Evolutionary conservation across 495 filamentous ascomycete genomes (phyloP).

Genomic region (Annulohypoxylon moriforme): DNA sequence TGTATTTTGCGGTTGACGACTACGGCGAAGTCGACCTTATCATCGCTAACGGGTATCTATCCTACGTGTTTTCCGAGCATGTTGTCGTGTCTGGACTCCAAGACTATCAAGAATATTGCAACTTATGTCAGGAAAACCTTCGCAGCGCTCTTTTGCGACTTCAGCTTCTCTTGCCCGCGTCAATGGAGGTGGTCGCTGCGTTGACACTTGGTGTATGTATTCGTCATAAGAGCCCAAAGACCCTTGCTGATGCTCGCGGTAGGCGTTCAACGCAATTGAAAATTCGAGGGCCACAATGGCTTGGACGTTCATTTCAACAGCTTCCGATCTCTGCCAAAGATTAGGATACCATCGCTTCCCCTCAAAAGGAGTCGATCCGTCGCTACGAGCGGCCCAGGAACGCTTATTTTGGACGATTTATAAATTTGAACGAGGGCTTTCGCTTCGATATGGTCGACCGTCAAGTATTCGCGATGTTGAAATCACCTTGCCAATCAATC

Average conservation of each 20-base stretch:
- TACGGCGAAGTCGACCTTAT: conserved; percentile 8
- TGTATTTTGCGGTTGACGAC: conserved; percentile 12
- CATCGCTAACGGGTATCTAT: conserved; percentile 15
- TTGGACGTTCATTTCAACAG: conserved; percentile 11
- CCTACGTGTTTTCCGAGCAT: conserved; percentile 9
- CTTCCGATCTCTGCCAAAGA: conserved; percentile 13
- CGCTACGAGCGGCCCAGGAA: conserved; percentile 7
- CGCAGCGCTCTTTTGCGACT: conserved; percentile 1
- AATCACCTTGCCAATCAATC: conserved; percentile 1
- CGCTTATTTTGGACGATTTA: conserved; percentile 12
- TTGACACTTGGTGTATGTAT: conserved; percentile 12
- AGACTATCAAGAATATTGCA: conserved; percentile 11
- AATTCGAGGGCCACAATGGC: conserved; percentile 2
- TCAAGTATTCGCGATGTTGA: conserved; percentile 9
- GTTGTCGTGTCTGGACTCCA: conserved; percentile 6
- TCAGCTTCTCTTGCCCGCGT: conserved; percentile 10
- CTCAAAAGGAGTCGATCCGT: neutral
- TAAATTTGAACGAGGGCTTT: conserved; percentile 6
- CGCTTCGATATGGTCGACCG: conserved; percentile 3
- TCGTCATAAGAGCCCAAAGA: neutral
- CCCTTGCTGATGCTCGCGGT: neutral
- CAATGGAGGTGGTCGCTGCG: conserved; percentile 12
- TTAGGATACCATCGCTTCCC: conserved; percentile 8
- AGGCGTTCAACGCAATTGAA: conserved; percentile 14
- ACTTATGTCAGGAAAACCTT: neutral